These are phyloP conservation scores for Melaleuca alternifolia DNA, from an alignment of 345 rosid genomes.

Conservation along the genomic window DNA sequence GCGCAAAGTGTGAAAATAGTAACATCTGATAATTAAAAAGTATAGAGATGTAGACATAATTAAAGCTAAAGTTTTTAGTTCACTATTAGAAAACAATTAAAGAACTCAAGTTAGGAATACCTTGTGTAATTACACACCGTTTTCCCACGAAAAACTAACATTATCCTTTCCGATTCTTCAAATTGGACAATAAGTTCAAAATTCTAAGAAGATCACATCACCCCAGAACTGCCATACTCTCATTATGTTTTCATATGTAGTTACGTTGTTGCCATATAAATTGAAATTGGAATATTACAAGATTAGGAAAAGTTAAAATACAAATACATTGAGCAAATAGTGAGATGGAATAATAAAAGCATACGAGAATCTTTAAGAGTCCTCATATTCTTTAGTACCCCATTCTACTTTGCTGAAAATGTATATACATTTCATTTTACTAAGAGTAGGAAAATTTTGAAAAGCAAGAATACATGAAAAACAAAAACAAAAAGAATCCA, in stretches of 20 bases:
- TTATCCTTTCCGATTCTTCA: background rate
- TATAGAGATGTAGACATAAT: background rate
- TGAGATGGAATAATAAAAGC: background rate
- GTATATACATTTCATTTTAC: background rate
- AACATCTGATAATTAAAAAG: background rate
- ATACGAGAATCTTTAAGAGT: background rate
- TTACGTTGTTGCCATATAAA: background rate
- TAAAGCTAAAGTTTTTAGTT: background rate
- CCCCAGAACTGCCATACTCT: background rate
- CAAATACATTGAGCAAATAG: background rate
- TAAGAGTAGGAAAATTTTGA: background rate
- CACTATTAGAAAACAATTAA: background rate
- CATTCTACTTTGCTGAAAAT: background rate
- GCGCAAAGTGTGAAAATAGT: background rate
- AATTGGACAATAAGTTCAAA: background rate
- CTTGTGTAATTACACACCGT: background rate
- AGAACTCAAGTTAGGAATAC: background rate
- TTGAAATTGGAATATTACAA: background rate
- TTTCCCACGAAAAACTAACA: background rate
- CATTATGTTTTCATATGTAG: background rate
- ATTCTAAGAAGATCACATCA: background rate
- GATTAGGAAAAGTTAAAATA: background rate
- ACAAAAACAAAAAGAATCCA: background rate
- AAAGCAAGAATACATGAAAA: background rate
- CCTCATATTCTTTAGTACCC: background rate